Evolutionary conservation across 1,284 basidiomycete genomes (phyloP), one percentile per base, ranked within the genome.

Genomic region (Cryptococcus deneoformans): DNA sequence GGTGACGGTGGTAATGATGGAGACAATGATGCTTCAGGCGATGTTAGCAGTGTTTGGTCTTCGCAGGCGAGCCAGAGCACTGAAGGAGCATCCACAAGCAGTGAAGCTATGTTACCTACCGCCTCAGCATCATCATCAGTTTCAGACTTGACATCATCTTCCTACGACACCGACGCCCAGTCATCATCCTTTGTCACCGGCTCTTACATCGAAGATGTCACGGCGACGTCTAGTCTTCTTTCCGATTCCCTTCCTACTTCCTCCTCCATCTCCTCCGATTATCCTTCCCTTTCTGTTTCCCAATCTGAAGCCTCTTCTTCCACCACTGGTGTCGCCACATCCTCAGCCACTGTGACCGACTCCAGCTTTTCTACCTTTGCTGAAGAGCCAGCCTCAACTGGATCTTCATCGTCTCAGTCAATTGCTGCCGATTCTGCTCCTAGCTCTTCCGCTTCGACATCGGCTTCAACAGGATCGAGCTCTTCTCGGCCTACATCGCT

Each of bases 401-500:
- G 24, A 24, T 58, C 63, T 4, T 4, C 29, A 6, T 36, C 58
- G 10, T 55, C 58, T 34, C 51, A 37, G 35, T 39, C 51, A 49
- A 40, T 42, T 16, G 36, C 50, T 6, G 46, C 53, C 10, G 52
- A 16, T 50, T 45, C 44, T 10, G 49, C 43, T 20, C 40, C 35
- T 34, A 38, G 35, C n/a, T 7, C 35, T 40, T n/a, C 52, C 39
- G 46, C 58, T 43, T 51, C 53, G 34, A 43, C 49, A 50, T 57
- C 59, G 45, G 53, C 59, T 39, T 57, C 56, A 46, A 52, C 56
- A 40, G 39, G 39, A 42, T 56, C 49, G 44, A 50, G 50, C 47
- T 60, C 58, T 53, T 56, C 58, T 50, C 56, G 40, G 37, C 43
- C 53, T 45, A 50, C 29, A 29, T 29, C 29, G 5, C 29, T 29